Base-by-base conservation (phyloP, 139 green algal species). In the Closterium sp. region DNA sequence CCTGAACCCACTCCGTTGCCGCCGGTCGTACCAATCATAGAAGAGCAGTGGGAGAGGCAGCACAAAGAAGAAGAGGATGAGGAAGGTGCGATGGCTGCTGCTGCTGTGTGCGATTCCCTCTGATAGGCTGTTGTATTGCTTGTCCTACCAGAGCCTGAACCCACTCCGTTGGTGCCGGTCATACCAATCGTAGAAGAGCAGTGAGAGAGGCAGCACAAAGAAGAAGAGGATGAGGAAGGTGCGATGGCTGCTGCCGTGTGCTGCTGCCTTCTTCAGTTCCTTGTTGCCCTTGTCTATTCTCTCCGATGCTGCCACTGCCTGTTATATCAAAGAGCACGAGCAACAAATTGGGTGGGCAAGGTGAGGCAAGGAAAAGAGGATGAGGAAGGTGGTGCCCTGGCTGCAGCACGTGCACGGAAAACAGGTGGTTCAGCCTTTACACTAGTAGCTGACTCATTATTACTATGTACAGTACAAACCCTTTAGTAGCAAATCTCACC, bases 21-120 rank as follows among this genome's bases (percentile, higher is more conserved):
- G 42, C 42, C 42, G 42, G 42, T 62, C 42, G 42, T 94, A 94
- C 94, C 94, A 95, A 86, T 95, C 94, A 3, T 95, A 30, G 38
- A 95, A 95, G 4, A 95, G 87, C 27, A 95, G 29, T 13, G 86
- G n/a, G n/a, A 79, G 38, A 29, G 24, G 27, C 4, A 9, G 38
- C 3, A 9, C 38, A 45, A 45, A 45, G 38, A 45, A 45, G 38
- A 45, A 45, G 38, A 45, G 38, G 38, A 45, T 45, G 38, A 45
- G 38, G 38, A 45, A 45, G 38, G 38, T 38, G 32, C 32, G 32
- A 38, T 38, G 32, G 32, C 32, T 38, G 32, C 32, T 38, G 32
- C 32, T 4, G 4, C 32, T 38, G 32, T 38, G 32, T 38, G 32
- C 32, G 2, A 38, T 38, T 38, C 32, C 32, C 32, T 38, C 32